A percentile compares a stretch with the other conserved stretches of the same genome.
phyloP scores from a whole-genome alignment of 2,329 filamentous ascomycete species.

The Zasmidium angulare region DNA sequence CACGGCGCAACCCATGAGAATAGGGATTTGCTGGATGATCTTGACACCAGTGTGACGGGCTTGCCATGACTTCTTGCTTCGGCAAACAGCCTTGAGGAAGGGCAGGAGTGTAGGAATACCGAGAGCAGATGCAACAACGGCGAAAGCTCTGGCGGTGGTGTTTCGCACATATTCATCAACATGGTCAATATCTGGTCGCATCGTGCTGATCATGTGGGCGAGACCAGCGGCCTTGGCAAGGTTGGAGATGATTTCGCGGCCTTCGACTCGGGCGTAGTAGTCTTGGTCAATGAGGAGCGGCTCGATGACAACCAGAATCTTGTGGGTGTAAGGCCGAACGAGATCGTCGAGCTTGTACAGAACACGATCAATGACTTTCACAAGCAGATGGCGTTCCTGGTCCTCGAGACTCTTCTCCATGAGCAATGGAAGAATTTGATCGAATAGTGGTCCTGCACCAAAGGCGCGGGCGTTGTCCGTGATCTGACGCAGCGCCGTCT shows the following conservation, averaged over 20 bases:
- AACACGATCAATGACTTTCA: constrained; percentile 98
- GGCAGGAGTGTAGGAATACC: constrained; percentile 93
- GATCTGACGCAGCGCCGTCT: constrained; percentile 93
- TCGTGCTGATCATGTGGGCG: constrained; percentile 98
- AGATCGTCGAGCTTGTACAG: constrained; percentile 98
- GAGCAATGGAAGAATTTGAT: constrained; percentile 91
- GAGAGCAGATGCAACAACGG: constrained; percentile 92
- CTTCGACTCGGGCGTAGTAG: constrained; percentile 97
- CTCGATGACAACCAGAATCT: constrained; percentile 97
- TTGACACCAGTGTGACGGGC: constrained; percentile 97
- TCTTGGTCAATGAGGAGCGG: constrained; percentile 99
- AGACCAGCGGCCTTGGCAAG: constrained; percentile 94
- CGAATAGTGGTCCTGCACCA: constrained; percentile 89
- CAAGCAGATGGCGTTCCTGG: constrained; percentile 93
- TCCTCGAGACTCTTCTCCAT: constrained; percentile 99
- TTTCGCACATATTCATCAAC: constrained; percentile 98
- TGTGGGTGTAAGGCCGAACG: constrained; percentile 94
- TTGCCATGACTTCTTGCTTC: constrained; percentile 99
- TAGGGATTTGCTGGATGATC: constrained; percentile 98
- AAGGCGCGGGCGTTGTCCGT: constrained; percentile 97
- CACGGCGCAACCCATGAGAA: constrained; percentile 96
- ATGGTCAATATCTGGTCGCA: constrained; percentile 98
- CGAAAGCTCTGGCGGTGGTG: constrained; percentile 94
- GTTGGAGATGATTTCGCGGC: constrained; percentile 98
- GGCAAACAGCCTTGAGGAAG: constrained; percentile 91